phyloP scores from a whole-genome alignment of 208 protist species.

The Sergeia podlipaevii region DNA sequence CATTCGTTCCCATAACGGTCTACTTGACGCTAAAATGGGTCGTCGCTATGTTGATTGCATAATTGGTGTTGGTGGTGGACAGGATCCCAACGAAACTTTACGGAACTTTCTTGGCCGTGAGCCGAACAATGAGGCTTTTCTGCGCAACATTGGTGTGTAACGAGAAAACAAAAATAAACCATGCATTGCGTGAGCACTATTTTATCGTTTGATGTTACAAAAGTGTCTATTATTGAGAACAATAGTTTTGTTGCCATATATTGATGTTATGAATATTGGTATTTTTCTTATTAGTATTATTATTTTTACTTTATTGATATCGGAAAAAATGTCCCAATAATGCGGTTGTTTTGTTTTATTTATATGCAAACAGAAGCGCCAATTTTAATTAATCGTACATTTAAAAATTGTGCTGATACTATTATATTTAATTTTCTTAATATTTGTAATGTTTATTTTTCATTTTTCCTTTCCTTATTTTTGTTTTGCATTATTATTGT shows the following conservation, averaged over 20 bases:
- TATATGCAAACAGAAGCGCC: no score
- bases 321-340: no score
- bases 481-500: no score
- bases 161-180: not conserved
- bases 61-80: slow-evolving; percentile 70
- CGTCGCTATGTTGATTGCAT: slow-evolving; percentile 66
- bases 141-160: slow-evolving; percentile 61
- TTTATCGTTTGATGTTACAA: not conserved
- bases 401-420: no score
- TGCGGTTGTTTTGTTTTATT: no score
- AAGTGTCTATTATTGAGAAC: not conserved
- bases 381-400: no score
- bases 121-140: slow-evolving; percentile 76
- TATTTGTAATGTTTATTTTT: slow-evolving; percentile 7
- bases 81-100: slow-evolving; percentile 72
- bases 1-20: slow-evolving; percentile 56
- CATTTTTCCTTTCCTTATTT: not conserved
- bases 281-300: no score
- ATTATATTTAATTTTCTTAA: slow-evolving; percentile 9
- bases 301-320: no score
- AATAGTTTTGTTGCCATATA: not conserved
- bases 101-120: slow-evolving; percentile 80
- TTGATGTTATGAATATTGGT: slow-evolving; percentile 4
- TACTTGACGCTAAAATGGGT: slow-evolving; percentile 65
- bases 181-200: not conserved